Conservation (phyloP, 106 monocot genomes). For the Dendrobium nobile region DNA sequence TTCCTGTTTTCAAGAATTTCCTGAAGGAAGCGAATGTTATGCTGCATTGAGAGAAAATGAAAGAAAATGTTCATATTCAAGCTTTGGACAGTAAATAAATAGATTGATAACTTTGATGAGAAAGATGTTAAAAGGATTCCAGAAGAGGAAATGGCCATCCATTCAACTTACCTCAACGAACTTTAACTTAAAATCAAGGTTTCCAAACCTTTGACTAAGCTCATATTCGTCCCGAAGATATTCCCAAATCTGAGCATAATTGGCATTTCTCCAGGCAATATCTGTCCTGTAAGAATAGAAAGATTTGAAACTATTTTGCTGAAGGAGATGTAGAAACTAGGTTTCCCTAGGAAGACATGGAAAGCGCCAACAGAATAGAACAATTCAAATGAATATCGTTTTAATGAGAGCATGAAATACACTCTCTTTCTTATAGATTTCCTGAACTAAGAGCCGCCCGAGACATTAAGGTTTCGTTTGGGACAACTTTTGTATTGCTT, state of each 20-base stretch:
- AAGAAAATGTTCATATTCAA: slow-evolving; percentile 1
- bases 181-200: slow-evolving; percentile 92
- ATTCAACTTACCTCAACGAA: slow-evolving; percentile 80
- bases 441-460: too few relatives aligned
- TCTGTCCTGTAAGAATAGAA: slow-evolving; percentile 52
- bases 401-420: too few relatives aligned
- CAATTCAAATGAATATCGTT: too few relatives aligned
- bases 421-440: too few relatives aligned
- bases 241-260: slow-evolving; percentile 98
- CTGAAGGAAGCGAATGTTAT: slow-evolving; percentile 90
- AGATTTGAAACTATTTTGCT: neutral
- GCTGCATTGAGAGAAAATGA: slow-evolving; percentile 42
- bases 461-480: too few relatives aligned
- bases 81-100: neutral
- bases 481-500: too few relatives aligned
- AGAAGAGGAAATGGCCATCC: neutral
- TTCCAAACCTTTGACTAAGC: slow-evolving; percentile 90
- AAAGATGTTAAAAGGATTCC: neutral
- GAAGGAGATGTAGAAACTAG: neutral
- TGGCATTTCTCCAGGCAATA: slow-evolving; percentile 98
- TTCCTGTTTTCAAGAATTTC: slow-evolving; percentile 90
- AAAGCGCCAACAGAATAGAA: neutral
- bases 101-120: neutral
- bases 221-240: slow-evolving; percentile 97
- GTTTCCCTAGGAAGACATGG: neutral